Evolutionary conservation across 371 early-diverging fungal genomes (phyloP).

Genomic region (Chytridium lagenaria): DNA sequence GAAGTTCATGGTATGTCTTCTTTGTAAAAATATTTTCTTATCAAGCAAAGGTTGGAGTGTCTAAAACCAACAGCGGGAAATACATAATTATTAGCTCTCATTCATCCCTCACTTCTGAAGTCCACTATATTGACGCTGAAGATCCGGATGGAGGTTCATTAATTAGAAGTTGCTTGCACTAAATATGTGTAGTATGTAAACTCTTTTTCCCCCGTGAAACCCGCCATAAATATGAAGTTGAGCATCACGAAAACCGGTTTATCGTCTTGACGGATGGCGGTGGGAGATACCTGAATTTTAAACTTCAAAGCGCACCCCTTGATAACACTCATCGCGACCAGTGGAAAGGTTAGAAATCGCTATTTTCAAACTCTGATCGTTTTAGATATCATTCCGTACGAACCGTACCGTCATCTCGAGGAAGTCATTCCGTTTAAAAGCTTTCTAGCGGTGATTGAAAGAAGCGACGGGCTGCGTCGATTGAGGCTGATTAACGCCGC

Average conservation of each 20-base stretch:
- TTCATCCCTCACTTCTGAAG: constrained; percentile 60
- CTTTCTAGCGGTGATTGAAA: constrained; percentile 38
- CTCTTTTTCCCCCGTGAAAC: constrained; percentile 56
- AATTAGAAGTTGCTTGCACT: not conserved
- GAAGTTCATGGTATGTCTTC: constrained; percentile 51
- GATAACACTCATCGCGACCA: constrained; percentile 7
- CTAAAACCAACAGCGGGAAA: constrained; percentile 51
- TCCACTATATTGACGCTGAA: constrained; percentile 52
- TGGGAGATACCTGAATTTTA: constrained; percentile 47
- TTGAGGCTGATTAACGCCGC: constrained; percentile 31
- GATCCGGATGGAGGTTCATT: constrained; percentile 27
- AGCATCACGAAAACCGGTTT: constrained; percentile 61
- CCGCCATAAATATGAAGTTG: constrained; percentile 56
- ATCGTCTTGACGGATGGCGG: constrained; percentile 61
- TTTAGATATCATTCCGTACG: constrained; percentile 51
- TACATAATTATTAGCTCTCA: constrained; percentile 55
- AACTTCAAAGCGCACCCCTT: constrained; percentile 30
- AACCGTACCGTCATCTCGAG: constrained; percentile 41
- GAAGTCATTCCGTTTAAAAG: constrained; percentile 39
- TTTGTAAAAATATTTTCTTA: not conserved
- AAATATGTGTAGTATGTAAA: constrained; percentile 14
- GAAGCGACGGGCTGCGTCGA: constrained; percentile 36
- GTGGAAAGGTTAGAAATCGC: constrained; percentile 15
- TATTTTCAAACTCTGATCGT: not conserved
- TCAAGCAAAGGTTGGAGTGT: constrained; percentile 33